These are phyloP conservation scores for Parasarocladium wereldwijsianum DNA, from an alignment of 2,329 filamentous ascomycete species.

Conservation along the genomic window DNA sequence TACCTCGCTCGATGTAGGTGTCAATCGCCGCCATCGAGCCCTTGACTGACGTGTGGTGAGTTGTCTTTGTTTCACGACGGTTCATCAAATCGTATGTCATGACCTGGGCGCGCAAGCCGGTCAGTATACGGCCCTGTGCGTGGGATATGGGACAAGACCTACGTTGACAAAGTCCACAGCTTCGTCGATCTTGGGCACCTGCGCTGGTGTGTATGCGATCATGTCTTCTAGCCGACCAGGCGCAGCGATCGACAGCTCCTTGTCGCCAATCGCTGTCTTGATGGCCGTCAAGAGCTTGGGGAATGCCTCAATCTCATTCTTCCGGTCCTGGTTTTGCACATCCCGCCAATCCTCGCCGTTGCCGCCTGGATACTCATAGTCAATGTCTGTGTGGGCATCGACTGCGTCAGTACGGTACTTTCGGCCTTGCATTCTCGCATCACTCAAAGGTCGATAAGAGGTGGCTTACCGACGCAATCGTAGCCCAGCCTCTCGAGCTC, in stretches of 20 bases:
- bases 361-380: conserved; percentile 50
- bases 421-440: neutral
- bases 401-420: neutral
- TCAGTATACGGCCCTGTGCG: neutral
- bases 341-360: conserved; percentile 56
- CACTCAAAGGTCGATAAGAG: neutral
- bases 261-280: conserved; percentile 41
- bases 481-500: conserved; percentile 39
- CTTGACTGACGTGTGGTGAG: conserved; percentile 46
- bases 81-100: conserved; percentile 66
- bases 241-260: conserved; percentile 52
- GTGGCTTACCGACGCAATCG: conserved; percentile 39
- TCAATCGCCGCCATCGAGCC: conserved; percentile 39
- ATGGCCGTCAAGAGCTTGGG: conserved; percentile 46
- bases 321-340: conserved; percentile 41
- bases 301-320: conserved; percentile 44
- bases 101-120: conserved; percentile 18
- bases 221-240: conserved; percentile 50
- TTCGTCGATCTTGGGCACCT: conserved; percentile 42
- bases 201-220: conserved; percentile 45
- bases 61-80: conserved; percentile 50
- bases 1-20: conserved; percentile 43
- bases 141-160: conserved; percentile 3
- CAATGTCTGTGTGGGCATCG: conserved; percentile 32
- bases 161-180: conserved; percentile 52